Evolutionary conservation across 805 yeast species (phyloP).

Genomic region (Wickerhamomyces canadensis): DNA sequence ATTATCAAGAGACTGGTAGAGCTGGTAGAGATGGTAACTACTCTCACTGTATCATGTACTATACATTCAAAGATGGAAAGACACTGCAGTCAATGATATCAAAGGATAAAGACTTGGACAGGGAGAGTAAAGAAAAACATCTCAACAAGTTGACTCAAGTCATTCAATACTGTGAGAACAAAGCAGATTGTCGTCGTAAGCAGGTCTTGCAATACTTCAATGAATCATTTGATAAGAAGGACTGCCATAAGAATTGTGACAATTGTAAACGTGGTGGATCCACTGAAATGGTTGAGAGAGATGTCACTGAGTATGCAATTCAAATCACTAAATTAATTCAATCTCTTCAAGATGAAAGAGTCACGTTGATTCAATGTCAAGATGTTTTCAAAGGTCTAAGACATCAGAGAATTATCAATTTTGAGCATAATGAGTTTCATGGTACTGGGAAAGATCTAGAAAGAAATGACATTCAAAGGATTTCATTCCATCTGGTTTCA

Average conservation of each 20-base stretch:
- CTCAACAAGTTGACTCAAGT: slow-evolving; percentile 74
- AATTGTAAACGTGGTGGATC: slow-evolving; percentile 56
- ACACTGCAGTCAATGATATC: slow-evolving; percentile 71
- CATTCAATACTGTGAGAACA: slow-evolving; percentile 85
- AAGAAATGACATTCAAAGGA: slow-evolving; percentile 72
- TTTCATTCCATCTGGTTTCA: slow-evolving; percentile 72
- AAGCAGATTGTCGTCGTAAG: slow-evolving; percentile 82
- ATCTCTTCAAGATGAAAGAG: slow-evolving; percentile 48
- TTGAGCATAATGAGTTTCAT: slow-evolving; percentile 61
- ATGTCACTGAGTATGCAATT: slow-evolving; percentile 62
- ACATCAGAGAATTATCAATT: slow-evolving; percentile 49
- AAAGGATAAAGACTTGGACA: slow-evolving; percentile 63
- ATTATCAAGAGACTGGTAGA: slow-evolving; percentile 97
- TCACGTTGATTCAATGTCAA: slow-evolving; percentile 75
- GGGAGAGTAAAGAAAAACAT: slow-evolving; percentile 68
- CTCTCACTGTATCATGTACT: slow-evolving; percentile 80
- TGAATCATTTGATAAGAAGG: slow-evolving; percentile 63
- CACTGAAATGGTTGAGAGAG: slow-evolving; percentile 44
- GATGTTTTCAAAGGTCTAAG: slow-evolving; percentile 77
- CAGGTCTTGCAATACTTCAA: slow-evolving; percentile 89
- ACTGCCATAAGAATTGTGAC: slow-evolving; percentile 77
- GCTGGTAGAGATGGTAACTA: slow-evolving; percentile 93
- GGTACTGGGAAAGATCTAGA: slow-evolving; percentile 64
- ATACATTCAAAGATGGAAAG: slow-evolving; percentile 74
- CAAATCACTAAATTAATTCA: slow-evolving; percentile 56